A percentile compares a stretch with the other conserved stretches of the same genome.
Evolutionary conservation across 345 rosid species (phyloP).

Genomic region (Citrus mangshanensis): DNA sequence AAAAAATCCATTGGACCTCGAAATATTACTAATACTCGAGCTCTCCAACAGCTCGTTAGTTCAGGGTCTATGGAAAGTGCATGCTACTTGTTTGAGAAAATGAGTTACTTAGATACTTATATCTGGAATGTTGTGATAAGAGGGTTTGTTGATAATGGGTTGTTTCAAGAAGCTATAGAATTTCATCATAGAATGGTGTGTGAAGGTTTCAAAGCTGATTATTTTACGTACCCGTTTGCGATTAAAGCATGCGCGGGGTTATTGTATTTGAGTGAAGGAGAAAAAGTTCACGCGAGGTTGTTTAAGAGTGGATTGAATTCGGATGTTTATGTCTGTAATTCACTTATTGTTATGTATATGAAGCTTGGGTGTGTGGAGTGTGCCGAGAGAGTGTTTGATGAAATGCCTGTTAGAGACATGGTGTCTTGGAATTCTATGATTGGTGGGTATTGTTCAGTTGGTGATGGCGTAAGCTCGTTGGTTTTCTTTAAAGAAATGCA

Average conservation of each 20-base stretch:
- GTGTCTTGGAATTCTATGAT: conserved; percentile 86
- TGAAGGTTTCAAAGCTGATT: conserved; percentile 44
- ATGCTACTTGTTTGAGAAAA: conserved; percentile 63
- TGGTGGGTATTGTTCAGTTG: conserved; percentile 55
- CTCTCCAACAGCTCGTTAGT: conserved; percentile 23
- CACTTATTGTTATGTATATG: conserved; percentile 59
- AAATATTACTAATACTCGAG: conserved; percentile 25
- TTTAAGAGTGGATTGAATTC: conserved; percentile 52
- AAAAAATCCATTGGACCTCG: conserved; percentile 10
- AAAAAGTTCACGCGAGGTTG: conserved; percentile 48
- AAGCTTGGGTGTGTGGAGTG: conserved; percentile 39
- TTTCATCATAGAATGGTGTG: conserved; percentile 46
- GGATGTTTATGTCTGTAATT: conserved; percentile 64
- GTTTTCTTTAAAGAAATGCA: conserved; percentile 44
- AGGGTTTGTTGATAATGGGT: conserved; percentile 46
- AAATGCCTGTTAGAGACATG: conserved; percentile 62
- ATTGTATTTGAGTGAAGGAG: conserved; percentile 38
- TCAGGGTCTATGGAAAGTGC: conserved; percentile 50
- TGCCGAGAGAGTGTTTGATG: conserved; percentile 62
- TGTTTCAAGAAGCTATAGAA: conserved; percentile 40
- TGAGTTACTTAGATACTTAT: conserved; percentile 45
- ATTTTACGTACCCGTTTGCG: conserved; percentile 67
- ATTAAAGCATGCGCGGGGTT: conserved; percentile 58
- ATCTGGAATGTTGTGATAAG: conserved; percentile 66
- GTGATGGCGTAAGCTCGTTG: conserved; percentile 46